Conservation (phyloP, 2,329 filamentous ascomycete genomes). For the Bipolaris gigantea region DNA sequence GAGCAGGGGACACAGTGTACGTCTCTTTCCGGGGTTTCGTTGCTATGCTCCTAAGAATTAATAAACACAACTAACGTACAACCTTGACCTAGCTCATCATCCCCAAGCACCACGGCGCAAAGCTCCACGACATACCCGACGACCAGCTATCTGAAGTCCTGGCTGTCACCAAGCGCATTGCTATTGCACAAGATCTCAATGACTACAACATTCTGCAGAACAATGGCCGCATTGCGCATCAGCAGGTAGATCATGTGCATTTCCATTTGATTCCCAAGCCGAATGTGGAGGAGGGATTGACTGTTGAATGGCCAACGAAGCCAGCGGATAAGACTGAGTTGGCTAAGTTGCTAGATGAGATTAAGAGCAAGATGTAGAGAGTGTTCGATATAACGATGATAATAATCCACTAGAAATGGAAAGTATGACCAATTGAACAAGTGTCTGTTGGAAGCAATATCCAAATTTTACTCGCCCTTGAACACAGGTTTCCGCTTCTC, state of each 20-base stretch:
- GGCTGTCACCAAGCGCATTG: slow-evolving; percentile 85
- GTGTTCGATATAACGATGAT: not conserved
- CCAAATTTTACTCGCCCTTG: slow-evolving; percentile 50
- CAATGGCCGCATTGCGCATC: slow-evolving; percentile 89
- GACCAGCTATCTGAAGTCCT: slow-evolving; percentile 81
- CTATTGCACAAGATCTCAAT: slow-evolving; percentile 69
- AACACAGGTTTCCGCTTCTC: slow-evolving; percentile 75
- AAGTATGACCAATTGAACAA: slow-evolving; percentile 11
- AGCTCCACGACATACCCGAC: slow-evolving; percentile 90
- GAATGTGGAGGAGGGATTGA: slow-evolving; percentile 76
- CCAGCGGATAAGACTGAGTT: slow-evolving; percentile 78
- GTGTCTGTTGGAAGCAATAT: not conserved
- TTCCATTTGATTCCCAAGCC: slow-evolving; percentile 99
- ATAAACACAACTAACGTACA: not conserved
- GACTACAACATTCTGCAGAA: slow-evolving; percentile 97
- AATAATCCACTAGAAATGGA: slow-evolving; percentile 20
- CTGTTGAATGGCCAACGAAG: slow-evolving; percentile 77
- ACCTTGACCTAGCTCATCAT: slow-evolving; percentile 75
- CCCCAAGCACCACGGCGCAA: slow-evolving; percentile 90
- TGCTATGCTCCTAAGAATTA: no score
- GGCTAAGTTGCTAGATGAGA: slow-evolving; percentile 75
- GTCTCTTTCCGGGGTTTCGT: slow-evolving; percentile 27
- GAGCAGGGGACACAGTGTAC: slow-evolving; percentile 83
- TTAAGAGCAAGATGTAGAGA: slow-evolving; percentile 82
- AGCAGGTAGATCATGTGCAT: slow-evolving; percentile 91